Percentiles rank a stretch among this genome's conserved stretches.
Evolutionary conservation across 169 alveolate species (phyloP).

Genomic region (Eimeria acervulina): DNA sequence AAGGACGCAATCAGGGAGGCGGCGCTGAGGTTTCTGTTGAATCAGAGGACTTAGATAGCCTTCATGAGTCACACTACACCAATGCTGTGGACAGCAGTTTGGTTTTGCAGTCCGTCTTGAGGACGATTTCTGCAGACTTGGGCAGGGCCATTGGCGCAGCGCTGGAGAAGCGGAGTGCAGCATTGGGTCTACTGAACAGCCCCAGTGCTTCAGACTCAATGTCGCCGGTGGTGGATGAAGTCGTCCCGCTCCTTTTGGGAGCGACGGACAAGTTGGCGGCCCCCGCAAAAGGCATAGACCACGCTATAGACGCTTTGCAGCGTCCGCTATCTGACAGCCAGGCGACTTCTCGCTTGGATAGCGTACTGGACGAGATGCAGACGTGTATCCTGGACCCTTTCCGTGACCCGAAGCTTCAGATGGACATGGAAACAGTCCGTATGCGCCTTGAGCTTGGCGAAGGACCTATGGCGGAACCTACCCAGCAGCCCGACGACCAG

Average conservation of each 20-base stretch:
- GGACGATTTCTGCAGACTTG: background rate
- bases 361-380: slow-evolving; percentile 35
- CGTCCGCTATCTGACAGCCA: slow-evolving; percentile 58
- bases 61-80: background rate
- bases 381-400: background rate
- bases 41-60: background rate
- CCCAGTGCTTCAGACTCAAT: background rate
- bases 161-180: background rate
- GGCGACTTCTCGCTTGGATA: background rate
- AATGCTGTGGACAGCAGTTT: background rate
- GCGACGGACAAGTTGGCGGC: slow-evolving; percentile 47
- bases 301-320: slow-evolving; percentile 8
- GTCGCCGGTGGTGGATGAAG: background rate
- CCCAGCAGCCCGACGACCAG: background rate
- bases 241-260: background rate
- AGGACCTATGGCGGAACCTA: background rate
- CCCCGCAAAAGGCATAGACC: background rate
- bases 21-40: background rate
- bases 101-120: slow-evolving; percentile 25
- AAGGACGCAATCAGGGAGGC: background rate
- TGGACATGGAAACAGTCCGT: background rate
- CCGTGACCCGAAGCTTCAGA: background rate
- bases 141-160: background rate
- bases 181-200: background rate
- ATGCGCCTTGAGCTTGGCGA: background rate